A percentile compares a stretch with the other conserved stretches of the same genome.
Evolutionary conservation across 441 rosid species (phyloP).

Genomic region (Brassica balearica): DNA sequence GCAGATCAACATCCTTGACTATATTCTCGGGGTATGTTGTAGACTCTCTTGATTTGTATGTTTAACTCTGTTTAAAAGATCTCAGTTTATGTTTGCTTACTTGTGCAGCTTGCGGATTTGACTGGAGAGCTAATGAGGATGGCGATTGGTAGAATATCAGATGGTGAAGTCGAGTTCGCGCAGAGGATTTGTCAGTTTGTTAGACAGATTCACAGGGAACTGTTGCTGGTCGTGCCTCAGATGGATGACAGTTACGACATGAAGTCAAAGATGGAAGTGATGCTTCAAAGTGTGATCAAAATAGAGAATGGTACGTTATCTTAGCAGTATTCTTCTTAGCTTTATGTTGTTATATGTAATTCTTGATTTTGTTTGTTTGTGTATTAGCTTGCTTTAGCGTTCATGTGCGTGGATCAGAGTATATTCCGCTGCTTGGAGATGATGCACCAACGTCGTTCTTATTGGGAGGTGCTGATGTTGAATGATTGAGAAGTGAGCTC

Average conservation of each 20-base stretch:
- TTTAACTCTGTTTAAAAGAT: not conserved
- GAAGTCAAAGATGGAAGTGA: slow-evolving; percentile 86
- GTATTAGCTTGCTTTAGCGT: slow-evolving; percentile 83
- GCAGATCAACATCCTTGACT: slow-evolving; percentile 87
- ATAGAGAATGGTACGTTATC: slow-evolving; percentile 77
- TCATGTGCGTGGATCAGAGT: slow-evolving; percentile 89
- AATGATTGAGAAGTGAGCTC: slow-evolving; percentile 39
- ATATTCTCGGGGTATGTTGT: slow-evolving; percentile 75
- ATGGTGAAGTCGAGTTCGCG: slow-evolving; percentile 83
- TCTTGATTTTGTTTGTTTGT: slow-evolving; percentile 21
- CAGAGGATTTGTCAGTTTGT: slow-evolving; percentile 77
- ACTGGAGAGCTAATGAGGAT: slow-evolving; percentile 96
- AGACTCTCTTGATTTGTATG: slow-evolving; percentile 16
- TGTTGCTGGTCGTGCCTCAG: slow-evolving; percentile 73
- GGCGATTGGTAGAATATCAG: slow-evolving; percentile 92
- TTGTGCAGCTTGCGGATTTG: slow-evolving; percentile 86
- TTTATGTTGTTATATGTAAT: not conserved
- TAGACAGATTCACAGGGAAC: slow-evolving; percentile 85
- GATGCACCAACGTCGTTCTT: slow-evolving; percentile 58
- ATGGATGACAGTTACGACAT: slow-evolving; percentile 86
- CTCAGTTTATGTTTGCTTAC: not conserved
- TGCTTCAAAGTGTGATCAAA: slow-evolving; percentile 93
- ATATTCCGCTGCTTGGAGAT: slow-evolving; percentile 66
- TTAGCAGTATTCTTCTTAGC: not conserved
- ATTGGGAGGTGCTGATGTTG: slow-evolving; percentile 57